Percentiles rank a stretch among this genome's conserved stretches.
phyloP scores from a whole-genome alignment of 192 early-diverging fungal genomes.

The Rhizophagus clarus region DNA sequence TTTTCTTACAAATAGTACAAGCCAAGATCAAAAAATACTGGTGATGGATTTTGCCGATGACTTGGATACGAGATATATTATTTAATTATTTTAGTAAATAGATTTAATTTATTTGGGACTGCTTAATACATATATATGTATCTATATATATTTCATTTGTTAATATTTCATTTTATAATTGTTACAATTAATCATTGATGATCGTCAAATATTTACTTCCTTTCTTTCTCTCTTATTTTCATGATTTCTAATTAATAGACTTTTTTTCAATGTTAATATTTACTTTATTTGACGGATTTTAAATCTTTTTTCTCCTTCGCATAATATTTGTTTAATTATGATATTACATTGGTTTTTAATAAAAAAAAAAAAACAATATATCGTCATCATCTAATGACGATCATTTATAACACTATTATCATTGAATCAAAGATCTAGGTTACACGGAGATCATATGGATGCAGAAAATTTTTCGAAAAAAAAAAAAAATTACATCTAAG shows the following conservation, averaged over 20 bases:
- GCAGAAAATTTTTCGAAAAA: neutral
- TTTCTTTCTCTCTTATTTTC: neutral
- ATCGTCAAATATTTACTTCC: too few species aligned
- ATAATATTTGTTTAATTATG: too few species aligned
- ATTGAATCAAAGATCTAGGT: neutral
- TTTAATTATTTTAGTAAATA: conserved; percentile 1
- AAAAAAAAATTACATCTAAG: neutral
- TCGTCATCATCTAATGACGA: too few species aligned
- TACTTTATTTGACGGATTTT: neutral
- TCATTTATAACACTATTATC: too few species aligned
- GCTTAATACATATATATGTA: neutral
- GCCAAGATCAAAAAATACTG: conserved; percentile 48
- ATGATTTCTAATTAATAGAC: neutral
- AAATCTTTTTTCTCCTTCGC: neutral
- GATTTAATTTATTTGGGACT: neutral
- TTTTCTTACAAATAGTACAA: conserved; percentile 34
- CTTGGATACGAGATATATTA: conserved; percentile 39
- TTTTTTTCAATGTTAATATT: neutral
- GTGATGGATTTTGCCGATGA: conserved; percentile 48
- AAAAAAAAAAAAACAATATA: too few species aligned
- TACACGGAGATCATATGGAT: neutral
- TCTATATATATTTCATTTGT: too few species aligned
- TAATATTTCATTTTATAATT: neutral
- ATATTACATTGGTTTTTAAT: neutral
- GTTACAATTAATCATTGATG: neutral